These are phyloP conservation scores for Geoglossum glabrum DNA, from an alignment of 495 filamentous ascomycete species.

Conservation along the genomic window DNA sequence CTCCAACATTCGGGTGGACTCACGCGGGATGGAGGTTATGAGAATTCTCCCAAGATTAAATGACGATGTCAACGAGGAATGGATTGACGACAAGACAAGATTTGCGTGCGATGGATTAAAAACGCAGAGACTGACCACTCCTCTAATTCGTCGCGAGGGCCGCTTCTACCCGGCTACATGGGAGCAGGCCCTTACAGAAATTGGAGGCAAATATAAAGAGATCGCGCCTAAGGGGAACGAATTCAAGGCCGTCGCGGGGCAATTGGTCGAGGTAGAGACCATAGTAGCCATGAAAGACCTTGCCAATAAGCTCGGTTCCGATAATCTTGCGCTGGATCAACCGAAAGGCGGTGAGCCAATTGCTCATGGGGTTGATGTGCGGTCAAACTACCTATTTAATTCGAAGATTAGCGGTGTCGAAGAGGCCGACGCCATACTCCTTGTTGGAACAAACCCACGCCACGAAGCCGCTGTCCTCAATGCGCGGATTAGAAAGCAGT, in stretches of 20 bases:
- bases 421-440: conserved; percentile 76
- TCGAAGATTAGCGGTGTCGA: conserved; percentile 83
- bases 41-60: conserved; percentile 78
- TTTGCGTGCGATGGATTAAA: conserved; percentile 96
- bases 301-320: conserved; percentile 84
- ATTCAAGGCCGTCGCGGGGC: conserved; percentile 86
- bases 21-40: conserved; percentile 92
- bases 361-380: conserved; percentile 83
- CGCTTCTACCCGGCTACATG: conserved; percentile 80
- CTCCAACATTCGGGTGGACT: conserved; percentile 84
- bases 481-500: conserved; percentile 92
- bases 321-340: conserved; percentile 86
- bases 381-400: conserved; percentile 92
- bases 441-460: conserved; percentile 85
- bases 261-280: conserved; percentile 75
- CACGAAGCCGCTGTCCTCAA: conserved; percentile 90
- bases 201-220: conserved; percentile 52
- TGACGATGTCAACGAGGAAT: conserved; percentile 96
- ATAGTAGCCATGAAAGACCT: conserved; percentile 94
- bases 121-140: conserved; percentile 84
- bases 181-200: conserved; percentile 82
- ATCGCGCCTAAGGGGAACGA: conserved; percentile 69
- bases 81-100: conserved; percentile 95
- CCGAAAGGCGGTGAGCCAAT: conserved; percentile 63
- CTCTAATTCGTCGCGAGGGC: conserved; percentile 67